A percentile compares a stretch with the other conserved stretches of the same genome.
phyloP scores from a whole-genome alignment of 805 yeast genomes.

The Danielozyma ontarioensis region DNA sequence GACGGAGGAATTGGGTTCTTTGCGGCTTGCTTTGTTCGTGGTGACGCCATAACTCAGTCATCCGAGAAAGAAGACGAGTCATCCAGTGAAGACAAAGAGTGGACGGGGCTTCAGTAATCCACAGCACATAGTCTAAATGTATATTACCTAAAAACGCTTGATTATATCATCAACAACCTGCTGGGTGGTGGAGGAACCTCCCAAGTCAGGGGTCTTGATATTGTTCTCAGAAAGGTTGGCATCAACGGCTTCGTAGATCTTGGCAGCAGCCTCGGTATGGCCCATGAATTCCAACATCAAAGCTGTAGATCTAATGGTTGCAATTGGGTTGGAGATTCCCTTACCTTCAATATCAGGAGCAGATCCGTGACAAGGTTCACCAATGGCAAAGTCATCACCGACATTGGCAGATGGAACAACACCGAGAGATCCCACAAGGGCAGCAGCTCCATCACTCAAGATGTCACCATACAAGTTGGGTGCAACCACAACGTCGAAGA shows the following conservation, averaged over 20 bases:
- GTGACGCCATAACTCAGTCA: no score
- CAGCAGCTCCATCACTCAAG: conserved; percentile 96
- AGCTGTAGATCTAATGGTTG: conserved; percentile 97
- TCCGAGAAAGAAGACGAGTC: not conserved
- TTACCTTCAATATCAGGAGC: conserved; percentile 98
- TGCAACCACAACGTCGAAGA: conserved; percentile 96
- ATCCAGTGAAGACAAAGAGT: not conserved
- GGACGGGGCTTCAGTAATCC: not conserved
- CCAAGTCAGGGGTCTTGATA: conserved; percentile 89
- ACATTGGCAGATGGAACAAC: conserved; percentile 98
- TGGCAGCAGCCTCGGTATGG: conserved; percentile 80
- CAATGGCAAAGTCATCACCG: conserved; percentile 92
- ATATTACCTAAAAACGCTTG: conserved; percentile 31
- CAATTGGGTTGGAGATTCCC: conserved; percentile 93
- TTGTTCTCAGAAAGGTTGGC: conserved; percentile 79
- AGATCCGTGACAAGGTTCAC: conserved; percentile 99
- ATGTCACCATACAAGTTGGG: conserved; percentile 98
- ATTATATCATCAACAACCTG: conserved; percentile 84
- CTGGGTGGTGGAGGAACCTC: conserved; percentile 83
- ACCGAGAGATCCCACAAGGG: conserved; percentile 94
- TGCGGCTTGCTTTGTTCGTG: conserved; percentile 79
- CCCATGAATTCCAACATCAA: conserved; percentile 97
- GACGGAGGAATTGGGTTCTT: conserved; percentile 99
- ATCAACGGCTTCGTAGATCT: conserved; percentile 91
- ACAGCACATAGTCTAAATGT: not conserved